phyloP scores from a whole-genome alignment of 495 filamentous ascomycete species.

The Sporormia fimetaria region DNA sequence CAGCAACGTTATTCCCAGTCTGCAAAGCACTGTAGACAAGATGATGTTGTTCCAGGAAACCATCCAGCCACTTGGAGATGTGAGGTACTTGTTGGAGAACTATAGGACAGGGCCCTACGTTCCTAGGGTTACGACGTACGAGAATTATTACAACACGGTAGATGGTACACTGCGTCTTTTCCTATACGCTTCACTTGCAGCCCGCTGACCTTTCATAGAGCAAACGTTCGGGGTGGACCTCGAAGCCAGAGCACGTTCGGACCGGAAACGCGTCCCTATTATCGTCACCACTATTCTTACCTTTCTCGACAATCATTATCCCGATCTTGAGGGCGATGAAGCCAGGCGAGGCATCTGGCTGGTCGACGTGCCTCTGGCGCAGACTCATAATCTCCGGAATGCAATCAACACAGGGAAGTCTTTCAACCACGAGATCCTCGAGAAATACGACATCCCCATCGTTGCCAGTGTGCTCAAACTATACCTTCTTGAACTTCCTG shows the following conservation, averaged over 20 bases:
- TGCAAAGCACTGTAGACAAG: conserved; percentile 89
- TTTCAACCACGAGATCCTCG: conserved; percentile 61
- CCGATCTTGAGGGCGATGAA: conserved; percentile 94
- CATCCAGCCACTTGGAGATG: conserved; percentile 80
- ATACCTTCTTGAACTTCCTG: conserved; percentile 90
- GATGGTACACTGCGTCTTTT: conserved; percentile 44
- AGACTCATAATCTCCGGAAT: conserved; percentile 74
- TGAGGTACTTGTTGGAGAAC: conserved; percentile 93
- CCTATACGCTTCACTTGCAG: neutral
- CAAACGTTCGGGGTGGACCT: conserved; percentile 97
- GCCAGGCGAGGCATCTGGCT: conserved; percentile 88
- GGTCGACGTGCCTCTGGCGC: conserved; percentile 72
- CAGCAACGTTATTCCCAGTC: conserved; percentile 92
- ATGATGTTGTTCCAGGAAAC: conserved; percentile 99
- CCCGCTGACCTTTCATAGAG: conserved; percentile 42
- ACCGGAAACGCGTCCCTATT: conserved; percentile 88
- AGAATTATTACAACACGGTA: conserved; percentile 97
- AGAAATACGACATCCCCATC: conserved; percentile 82
- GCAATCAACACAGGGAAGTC: conserved; percentile 80
- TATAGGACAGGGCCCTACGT: conserved; percentile 90
- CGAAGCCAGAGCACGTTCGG: conserved; percentile 81
- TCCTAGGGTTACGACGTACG: conserved; percentile 85
- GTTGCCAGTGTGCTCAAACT: conserved; percentile 89
- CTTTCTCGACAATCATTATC: conserved; percentile 91
- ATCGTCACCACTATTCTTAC: conserved; percentile 87